These are phyloP conservation scores for Rhizopus arrhizus DNA, from an alignment of 371 early-diverging fungal species.

Conservation along the genomic window DNA sequence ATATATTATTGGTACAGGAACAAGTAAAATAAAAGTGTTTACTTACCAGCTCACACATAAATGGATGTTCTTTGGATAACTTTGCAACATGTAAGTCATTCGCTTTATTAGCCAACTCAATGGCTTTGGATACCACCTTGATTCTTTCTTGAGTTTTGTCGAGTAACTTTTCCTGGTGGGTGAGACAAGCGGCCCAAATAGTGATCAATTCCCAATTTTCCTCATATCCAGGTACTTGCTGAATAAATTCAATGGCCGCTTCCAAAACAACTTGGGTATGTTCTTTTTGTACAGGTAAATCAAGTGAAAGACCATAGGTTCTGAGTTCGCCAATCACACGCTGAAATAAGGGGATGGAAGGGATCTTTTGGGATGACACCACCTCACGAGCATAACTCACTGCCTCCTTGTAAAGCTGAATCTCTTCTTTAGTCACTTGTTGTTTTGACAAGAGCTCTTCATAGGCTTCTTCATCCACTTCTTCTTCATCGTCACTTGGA, in stretches of 20 bases:
- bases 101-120: conserved; percentile 25
- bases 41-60: conserved; percentile 44
- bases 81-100: conserved; percentile 25
- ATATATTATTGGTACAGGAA: neutral
- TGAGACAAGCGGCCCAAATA: conserved; percentile 38
- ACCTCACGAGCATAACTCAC: conserved; percentile 20
- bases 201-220: conserved; percentile 29
- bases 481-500: conserved; percentile 23
- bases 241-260: conserved; percentile 22
- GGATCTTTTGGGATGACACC: conserved; percentile 3
- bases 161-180: conserved; percentile 32
- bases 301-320: conserved; percentile 36
- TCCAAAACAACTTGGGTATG: conserved; percentile 26
- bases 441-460: conserved; percentile 38
- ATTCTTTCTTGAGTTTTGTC: conserved; percentile 18
- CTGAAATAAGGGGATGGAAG: conserved; percentile 21
- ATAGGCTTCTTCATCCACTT: conserved; percentile 33
- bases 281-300: conserved; percentile 27
- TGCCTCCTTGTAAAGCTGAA: conserved; percentile 37
- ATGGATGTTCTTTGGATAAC: conserved; percentile 33
- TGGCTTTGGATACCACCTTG: conserved; percentile 21
- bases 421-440: conserved; percentile 33
- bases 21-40: neutral
- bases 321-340: conserved; percentile 27
- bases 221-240: conserved; percentile 28